Percentiles rank a stretch among this genome's conserved stretches.
Evolutionary conservation across 352 stramenopile species (phyloP).

Genomic region (Paralagenidium karlingii): DNA sequence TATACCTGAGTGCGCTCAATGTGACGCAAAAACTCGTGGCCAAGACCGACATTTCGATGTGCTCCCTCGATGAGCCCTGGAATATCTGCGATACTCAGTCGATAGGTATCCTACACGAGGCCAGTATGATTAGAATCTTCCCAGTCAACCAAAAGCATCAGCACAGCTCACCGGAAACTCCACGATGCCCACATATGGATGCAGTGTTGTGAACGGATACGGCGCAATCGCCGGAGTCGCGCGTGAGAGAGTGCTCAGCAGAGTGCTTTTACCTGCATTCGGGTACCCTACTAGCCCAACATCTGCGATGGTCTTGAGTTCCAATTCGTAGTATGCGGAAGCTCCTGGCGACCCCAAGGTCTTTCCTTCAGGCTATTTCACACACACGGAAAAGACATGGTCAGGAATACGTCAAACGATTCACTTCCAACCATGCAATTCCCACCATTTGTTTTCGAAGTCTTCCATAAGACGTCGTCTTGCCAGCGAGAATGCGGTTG

Average conservation of each 20-base stretch:
- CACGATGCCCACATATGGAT: slow-evolving; percentile 92
- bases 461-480: slow-evolving; percentile 67
- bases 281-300: slow-evolving; percentile 97
- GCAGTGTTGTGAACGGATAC: slow-evolving; percentile 97
- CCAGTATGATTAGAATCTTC: too few species aligned
- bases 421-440: not conserved
- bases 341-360: slow-evolving; percentile 82
- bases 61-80: slow-evolving; percentile 86
- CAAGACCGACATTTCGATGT: slow-evolving; percentile 94
- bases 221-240: slow-evolving; percentile 91
- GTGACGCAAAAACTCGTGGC: slow-evolving; percentile 96
- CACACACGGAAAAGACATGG: slow-evolving; percentile 2
- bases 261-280: slow-evolving; percentile 96
- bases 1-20: slow-evolving; percentile 96
- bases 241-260: slow-evolving; percentile 89
- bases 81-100: slow-evolving; percentile 84
- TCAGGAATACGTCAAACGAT: not conserved
- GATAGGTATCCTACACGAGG: too few species aligned
- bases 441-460: slow-evolving; percentile 81
- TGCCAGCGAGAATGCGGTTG: slow-evolving; percentile 76
- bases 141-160: not conserved
- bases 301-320: slow-evolving; percentile 98
- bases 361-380: slow-evolving; percentile 68
- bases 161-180: slow-evolving; percentile 86
- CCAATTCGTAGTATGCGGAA: slow-evolving; percentile 92